Evolutionary conservation across 805 yeast genomes (phyloP), one percentile per base, ranked within the genome.

Genomic region (Pichia pseudocactophila): DNA sequence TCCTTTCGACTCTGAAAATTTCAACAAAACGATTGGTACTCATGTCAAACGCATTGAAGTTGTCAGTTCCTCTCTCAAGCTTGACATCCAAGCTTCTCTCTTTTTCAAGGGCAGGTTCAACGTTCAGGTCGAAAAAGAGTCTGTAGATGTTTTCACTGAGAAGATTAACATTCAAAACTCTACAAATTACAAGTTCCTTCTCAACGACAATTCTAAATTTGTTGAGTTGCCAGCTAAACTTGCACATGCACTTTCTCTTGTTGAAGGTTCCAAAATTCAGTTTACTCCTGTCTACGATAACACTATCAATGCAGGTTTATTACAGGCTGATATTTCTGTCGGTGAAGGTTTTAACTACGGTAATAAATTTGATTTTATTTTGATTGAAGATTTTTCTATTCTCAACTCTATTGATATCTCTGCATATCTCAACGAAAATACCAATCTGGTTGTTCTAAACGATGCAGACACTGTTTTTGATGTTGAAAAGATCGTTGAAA

Each of bases 201-300:
- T 83, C 36, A 64, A 73, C 45, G 95, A 86, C 59, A 74, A 75
- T 53, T 71, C 79, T 38, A 64, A 65, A 41, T 67, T 74, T 46
- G 66, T 70, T 30, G 69, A 69, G 30, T 73, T 79, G 36, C 77
- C 89, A 13, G 70, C 80, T 22, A 76, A 74, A 51, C 63, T 86
- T 47, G 82, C 88, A 0, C 82, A 79, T 47, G 69, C 85, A 18
- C 69, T 82, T 51, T 78, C 94, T 2, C 68, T 82, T 55, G 81
- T 76, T 51, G 74, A 73, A 45, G 57, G 69, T 40, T 66, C 74
- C 44, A 55, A 62, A 34, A 71, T 82, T 43, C 63, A 71, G 41
- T 72, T 75, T 59, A 71, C 82, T 59, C 72, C 82, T 40, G 75
- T 74, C 55, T 86, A 68, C 54, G 95, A 90, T 61, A 88, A 85